Evolutionary conservation across 495 filamentous ascomycete genomes (phyloP), one percentile per base, ranked within the genome.

Genomic region (Trichoderma parareesei): DNA sequence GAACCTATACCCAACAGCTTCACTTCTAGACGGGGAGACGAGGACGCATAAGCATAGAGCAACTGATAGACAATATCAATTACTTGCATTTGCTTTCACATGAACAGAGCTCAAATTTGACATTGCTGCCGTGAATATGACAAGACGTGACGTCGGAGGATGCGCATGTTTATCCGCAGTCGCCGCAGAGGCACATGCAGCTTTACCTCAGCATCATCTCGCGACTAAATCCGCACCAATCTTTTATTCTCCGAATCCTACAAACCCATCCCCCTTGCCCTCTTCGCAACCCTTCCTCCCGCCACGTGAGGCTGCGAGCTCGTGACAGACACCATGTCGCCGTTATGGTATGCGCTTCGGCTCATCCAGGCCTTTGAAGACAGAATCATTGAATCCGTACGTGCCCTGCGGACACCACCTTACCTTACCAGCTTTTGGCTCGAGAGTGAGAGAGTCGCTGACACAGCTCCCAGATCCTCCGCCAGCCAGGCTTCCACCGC

Each of bases 391-490:
- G 57, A 60, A 27, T 18, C 14, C 4, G 62, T 64, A 53, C 8
- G 61, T 33, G 46, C 46, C 16, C 46, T 9, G n/a, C n/a, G 5
- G 4, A 55, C 48, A 9, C 20, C 4, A 3, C 20, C 53, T 11
- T 27, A 27, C 27, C 27, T 27, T 27, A 27, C 27, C 27, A 27
- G 27, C 27, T 27, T 27, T 2, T 27, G 27, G 27, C 27, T 2
- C 27, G 27, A 27, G 27, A 27, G 27, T 27, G 27, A 27, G 27
- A 27, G 27, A 27, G 2, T 41, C 8, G 11, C 76, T n/a, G 81
- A 84, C 92, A 92, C 84, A 92, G 90, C 90, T 92, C 90, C 27
- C 92, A 77, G 74, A 69, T 79, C 62, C 72, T 79, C 40, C 73
- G 69, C 40, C 73, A 70, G 38, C 73, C 72, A 2, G 16, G 61